phyloP scores from a whole-genome alignment of 495 filamentous ascomycete species.

The Geopyxis carbonaria region DNA sequence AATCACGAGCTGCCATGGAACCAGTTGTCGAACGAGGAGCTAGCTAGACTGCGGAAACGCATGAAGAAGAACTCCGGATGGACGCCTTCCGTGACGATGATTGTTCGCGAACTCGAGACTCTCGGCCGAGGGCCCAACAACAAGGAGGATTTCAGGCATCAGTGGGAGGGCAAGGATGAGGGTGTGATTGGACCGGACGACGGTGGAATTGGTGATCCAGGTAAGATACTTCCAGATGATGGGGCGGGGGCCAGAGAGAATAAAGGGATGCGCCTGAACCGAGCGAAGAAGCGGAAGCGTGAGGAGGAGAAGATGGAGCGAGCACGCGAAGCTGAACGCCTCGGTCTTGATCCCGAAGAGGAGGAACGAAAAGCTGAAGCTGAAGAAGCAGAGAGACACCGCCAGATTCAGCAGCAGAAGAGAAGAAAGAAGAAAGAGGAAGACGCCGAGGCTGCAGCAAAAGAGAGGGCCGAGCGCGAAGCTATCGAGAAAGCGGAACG shows the following conservation, averaged over 20 bases:
- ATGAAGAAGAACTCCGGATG: constrained; percentile 99
- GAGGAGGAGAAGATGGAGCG: constrained; percentile 33
- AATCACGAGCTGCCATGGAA: constrained; percentile 75
- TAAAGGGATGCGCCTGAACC: constrained; percentile 24
- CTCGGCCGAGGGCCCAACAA: constrained; percentile 48
- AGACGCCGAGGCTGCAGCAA: constrained; percentile 6
- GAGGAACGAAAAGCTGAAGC: constrained; percentile 8
- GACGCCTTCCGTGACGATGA: constrained; percentile 93
- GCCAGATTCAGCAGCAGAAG: background rate
- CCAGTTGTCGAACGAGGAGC: constrained; percentile 75
- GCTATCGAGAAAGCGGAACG: constrained; percentile 9
- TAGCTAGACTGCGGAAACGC: constrained; percentile 74
- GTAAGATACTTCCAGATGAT: constrained; percentile 22
- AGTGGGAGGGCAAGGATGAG: constrained; percentile 17
- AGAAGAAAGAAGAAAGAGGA: constrained; percentile 3
- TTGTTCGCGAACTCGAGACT: constrained; percentile 63
- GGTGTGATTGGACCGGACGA: constrained; percentile 21
- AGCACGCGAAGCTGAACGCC: constrained; percentile 16
- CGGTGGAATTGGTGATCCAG: constrained; percentile 23
- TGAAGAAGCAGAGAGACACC: constrained; percentile 3
- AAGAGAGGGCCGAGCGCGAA: constrained; percentile 9
- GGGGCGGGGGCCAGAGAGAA: constrained; percentile 21
- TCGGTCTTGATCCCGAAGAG: constrained; percentile 7
- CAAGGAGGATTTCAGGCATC: constrained; percentile 20
- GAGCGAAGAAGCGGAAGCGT: constrained; percentile 40